Evolutionary conservation across 495 filamentous ascomycete species (phyloP), one percentile per base, ranked within the genome.

Genomic region (Penicillium pulvis): DNA sequence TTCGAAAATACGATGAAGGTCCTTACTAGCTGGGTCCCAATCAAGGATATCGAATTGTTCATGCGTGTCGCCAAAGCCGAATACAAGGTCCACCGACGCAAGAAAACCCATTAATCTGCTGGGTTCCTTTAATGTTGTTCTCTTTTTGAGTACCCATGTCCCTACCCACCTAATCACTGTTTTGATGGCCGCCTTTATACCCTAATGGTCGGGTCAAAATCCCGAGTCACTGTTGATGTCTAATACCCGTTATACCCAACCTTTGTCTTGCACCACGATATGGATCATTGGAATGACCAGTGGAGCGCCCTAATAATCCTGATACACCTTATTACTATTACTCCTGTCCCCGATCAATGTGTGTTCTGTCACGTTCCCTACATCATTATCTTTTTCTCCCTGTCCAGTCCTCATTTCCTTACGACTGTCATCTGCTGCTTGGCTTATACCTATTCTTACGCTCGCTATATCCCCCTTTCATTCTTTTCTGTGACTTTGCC

Each of bases 1-100:
- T 99, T 99, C 66, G 94, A 99, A 72, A 95, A 96, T 65, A 87
- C 88, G 14, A 99, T 99, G 94, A 97, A 97, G 74, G 90, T 94
- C 26, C 83, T 99, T 58, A 99, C 94, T 41, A 91, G 89, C 56
- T 97, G 91, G 89, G 87, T 99, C 39, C 95, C 95, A 12, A 89
- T 99, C 64, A 90, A 90, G 74, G 95, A 98, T 59, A 90, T 95
- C 71, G 94, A 99, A 68, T 70, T 96, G 36, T 81, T 99, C 63
- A 96, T 99, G 91, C 87, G 88, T 58, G 93, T 99, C 20, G 86
- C 91, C n/a, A 87, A 90, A 67, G 84, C 90, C 17, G 94, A 97
- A 77, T 98, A 90, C 87, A 94, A 89, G 74, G 77, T 85, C 65
- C 85, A 88, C 68, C 79, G 77, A 47, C 76, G 81, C 65, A 85